Conservation (phyloP, 495 filamentous ascomycete genomes). For the Aspergillus saccharolyticus region DNA sequence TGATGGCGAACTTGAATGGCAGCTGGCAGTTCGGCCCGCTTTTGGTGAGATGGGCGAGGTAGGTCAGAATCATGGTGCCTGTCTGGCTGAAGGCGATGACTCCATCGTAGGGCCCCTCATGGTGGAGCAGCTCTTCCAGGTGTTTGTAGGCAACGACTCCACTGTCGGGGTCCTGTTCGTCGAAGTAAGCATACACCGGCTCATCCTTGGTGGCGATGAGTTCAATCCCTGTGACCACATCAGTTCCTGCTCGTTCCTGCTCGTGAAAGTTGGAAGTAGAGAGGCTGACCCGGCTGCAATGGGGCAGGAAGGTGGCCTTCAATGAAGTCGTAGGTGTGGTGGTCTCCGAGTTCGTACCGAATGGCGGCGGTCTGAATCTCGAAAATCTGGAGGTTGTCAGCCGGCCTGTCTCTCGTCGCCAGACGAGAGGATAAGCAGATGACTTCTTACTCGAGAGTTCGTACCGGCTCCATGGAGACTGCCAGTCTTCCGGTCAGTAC, state of each 20-base stretch:
- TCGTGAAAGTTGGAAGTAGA: neutral
- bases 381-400: constrained; percentile 6
- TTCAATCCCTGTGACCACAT: constrained; percentile 4
- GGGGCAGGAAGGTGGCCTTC: constrained; percentile 24
- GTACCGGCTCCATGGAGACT: constrained; percentile 17
- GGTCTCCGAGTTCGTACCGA: constrained; percentile 27
- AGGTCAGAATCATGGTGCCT: constrained; percentile 11
- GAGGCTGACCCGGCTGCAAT: constrained; percentile 17
- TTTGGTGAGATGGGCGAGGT: constrained; percentile 1
- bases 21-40: neutral
- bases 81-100: constrained; percentile 32
- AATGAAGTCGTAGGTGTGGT: constrained; percentile 32
- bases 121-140: constrained; percentile 11
- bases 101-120: constrained; percentile 34
- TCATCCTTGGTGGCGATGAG: constrained; percentile 4
- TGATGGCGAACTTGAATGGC: constrained; percentile 15
- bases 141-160: constrained; percentile 5
- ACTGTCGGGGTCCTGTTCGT: neutral
- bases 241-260: neutral
- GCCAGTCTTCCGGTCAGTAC: neutral
- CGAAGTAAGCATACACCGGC: constrained; percentile 5
- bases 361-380: constrained; percentile 20
- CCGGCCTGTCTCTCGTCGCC: neutral
- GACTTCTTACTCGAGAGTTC: constrained; percentile 15
- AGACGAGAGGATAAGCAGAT: neutral